A percentile compares a stretch with the other conserved stretches of the same genome.
Evolutionary conservation across 2,329 filamentous ascomycete genomes (phyloP).

Genomic region (Calonectria henricotiae): DNA sequence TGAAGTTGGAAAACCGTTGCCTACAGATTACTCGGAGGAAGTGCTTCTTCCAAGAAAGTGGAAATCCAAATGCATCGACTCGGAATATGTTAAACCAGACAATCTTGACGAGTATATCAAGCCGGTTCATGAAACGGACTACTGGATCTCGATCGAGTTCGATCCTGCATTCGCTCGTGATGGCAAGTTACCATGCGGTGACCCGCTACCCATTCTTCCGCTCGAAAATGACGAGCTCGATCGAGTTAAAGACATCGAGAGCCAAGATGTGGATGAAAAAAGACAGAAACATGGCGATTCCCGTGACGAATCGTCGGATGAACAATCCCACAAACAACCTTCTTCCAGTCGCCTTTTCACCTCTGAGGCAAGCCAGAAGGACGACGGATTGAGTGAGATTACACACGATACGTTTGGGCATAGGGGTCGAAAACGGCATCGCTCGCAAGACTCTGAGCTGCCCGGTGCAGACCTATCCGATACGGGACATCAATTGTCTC

Average conservation of each 20-base stretch:
- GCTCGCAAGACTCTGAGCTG: conserved; percentile 37
- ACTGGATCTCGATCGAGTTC: conserved; percentile 61
- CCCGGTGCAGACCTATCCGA: conserved; percentile 35
- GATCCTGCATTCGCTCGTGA: conserved; percentile 63
- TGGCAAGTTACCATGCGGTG: conserved; percentile 47
- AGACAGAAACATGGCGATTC: conserved; percentile 39
- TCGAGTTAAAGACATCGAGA: conserved; percentile 43
- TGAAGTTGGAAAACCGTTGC: conserved; percentile 65
- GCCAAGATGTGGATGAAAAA: conserved; percentile 40
- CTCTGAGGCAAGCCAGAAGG: conserved; percentile 34
- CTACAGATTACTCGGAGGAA: conserved; percentile 62
- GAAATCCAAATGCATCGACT: conserved; percentile 63
- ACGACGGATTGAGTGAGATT: conserved; percentile 17
- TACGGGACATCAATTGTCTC: conserved; percentile 41
- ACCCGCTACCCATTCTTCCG: conserved; percentile 42
- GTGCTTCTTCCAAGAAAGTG: conserved; percentile 65
- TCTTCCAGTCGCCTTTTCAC: conserved; percentile 39
- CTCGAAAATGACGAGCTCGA: conserved; percentile 27
- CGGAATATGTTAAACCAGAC: conserved; percentile 62
- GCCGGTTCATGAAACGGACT: conserved; percentile 60
- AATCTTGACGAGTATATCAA: conserved; percentile 63
- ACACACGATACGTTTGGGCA: conserved; percentile 36
- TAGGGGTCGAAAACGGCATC: conserved; percentile 40
- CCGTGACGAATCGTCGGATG: conserved; percentile 37
- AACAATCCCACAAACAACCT: conserved; percentile 45